A percentile compares a stretch with the other conserved stretches of the same genome.
Evolutionary conservation across 192 early-diverging fungal species (phyloP).

Genomic region (Endogone sp.): DNA sequence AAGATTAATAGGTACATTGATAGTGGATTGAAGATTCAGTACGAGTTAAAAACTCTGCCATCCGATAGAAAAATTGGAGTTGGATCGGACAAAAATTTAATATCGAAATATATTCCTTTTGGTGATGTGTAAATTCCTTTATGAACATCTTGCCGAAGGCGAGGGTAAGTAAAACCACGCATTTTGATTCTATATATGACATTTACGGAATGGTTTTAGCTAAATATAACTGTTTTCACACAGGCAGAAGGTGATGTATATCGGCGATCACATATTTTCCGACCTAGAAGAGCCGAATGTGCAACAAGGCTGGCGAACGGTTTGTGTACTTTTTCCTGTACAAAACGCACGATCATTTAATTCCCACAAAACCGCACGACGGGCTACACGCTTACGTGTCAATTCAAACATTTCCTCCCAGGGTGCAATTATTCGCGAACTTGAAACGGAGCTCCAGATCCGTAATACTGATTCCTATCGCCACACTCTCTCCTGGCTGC

Average conservation of each 20-base stretch:
- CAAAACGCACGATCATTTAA: not conserved
- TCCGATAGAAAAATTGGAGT: too few relatives aligned
- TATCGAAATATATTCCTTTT: too few relatives aligned
- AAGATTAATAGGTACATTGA: too few relatives aligned
- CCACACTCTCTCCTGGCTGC: constrained; percentile 44
- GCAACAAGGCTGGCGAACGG: constrained; percentile 59
- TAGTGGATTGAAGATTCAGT: too few relatives aligned
- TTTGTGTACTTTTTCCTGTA: not conserved
- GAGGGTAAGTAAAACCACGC: not conserved
- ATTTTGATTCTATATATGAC: not conserved
- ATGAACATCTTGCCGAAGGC: too few relatives aligned
- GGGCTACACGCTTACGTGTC: too few relatives aligned
- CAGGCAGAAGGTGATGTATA: constrained; percentile 54
- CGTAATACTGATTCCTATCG: constrained; percentile 46
- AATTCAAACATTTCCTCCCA: not conserved
- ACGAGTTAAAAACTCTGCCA: too few relatives aligned
- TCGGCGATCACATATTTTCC: constrained; percentile 64
- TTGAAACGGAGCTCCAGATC: constrained; percentile 48
- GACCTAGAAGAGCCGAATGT: constrained; percentile 57
- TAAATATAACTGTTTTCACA: too few relatives aligned
- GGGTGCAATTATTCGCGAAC: constrained; percentile 57
- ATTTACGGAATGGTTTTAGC: not conserved
- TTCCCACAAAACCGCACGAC: too few relatives aligned
- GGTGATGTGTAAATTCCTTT: too few relatives aligned
- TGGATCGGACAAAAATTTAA: too few relatives aligned